A percentile compares a stretch with the other conserved stretches of the same genome.
phyloP scores from a whole-genome alignment of 1,284 basidiomycete genomes.

The Ustilago lituana region DNA sequence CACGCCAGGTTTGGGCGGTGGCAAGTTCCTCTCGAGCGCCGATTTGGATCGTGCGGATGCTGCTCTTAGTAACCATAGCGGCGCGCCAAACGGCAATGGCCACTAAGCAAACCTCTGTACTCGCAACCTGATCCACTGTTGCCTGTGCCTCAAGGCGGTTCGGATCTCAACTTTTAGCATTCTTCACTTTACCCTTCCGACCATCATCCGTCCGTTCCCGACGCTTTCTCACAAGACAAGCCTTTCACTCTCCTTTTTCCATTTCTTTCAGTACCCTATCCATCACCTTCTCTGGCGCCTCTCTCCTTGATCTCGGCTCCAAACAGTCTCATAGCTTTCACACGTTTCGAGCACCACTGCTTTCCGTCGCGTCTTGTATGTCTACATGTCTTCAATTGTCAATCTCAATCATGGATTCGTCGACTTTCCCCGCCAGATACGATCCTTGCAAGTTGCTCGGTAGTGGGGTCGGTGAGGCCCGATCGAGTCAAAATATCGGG shows the following conservation, averaged over 20 bases:
- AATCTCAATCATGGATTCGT: constrained; percentile 7
- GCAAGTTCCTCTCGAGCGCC: constrained; percentile 54
- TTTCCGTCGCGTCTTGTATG: background rate
- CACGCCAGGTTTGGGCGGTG: constrained; percentile 58
- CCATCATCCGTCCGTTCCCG: too few species aligned
- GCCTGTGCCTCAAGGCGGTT: too few species aligned
- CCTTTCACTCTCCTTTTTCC: constrained; percentile 4
- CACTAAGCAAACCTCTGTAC: constrained; percentile 1
- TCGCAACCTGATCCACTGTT: too few species aligned
- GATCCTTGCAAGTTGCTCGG: too few species aligned
- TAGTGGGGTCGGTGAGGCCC: too few species aligned
- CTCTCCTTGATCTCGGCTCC: background rate
- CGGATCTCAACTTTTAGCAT: constrained; percentile 1
- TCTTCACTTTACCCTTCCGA: too few species aligned
- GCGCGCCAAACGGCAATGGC: constrained; percentile 26
- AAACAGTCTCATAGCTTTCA: background rate
- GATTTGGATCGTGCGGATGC: constrained; percentile 59
- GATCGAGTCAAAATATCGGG: too few species aligned
- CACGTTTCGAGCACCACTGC: too few species aligned
- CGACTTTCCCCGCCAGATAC: too few species aligned
- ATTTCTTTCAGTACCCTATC: background rate
- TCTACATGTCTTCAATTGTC: constrained; percentile 5
- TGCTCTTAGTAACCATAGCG: constrained; percentile 54
- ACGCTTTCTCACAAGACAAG: too few species aligned
- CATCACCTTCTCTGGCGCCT: too few species aligned